Percentiles rank a stretch among this genome's conserved stretches.
Conservation (phyloP, 2,329 filamentous ascomycete species). For the Cytospora piceae region DNA sequence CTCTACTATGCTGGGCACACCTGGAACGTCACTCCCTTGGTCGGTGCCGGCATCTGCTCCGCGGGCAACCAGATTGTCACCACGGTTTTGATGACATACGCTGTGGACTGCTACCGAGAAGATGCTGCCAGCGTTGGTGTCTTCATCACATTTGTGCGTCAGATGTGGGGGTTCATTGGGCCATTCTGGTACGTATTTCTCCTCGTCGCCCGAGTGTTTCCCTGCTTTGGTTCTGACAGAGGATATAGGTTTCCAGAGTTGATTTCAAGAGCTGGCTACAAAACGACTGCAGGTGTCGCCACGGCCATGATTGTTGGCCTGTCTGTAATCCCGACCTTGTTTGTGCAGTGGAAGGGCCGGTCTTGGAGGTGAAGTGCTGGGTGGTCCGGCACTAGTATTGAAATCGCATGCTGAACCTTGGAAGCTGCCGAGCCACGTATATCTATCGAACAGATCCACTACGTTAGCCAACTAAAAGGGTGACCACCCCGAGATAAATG, state of each 20-base stretch:
- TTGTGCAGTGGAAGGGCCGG: slow-evolving; percentile 31
- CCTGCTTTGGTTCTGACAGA: background rate
- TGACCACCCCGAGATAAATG: no score
- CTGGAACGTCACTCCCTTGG: slow-evolving; percentile 61
- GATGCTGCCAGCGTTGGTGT: slow-evolving; percentile 59
- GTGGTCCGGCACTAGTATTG: background rate
- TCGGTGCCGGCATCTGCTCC: slow-evolving; percentile 55
- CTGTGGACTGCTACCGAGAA: slow-evolving; percentile 59
- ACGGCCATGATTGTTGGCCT: slow-evolving; percentile 40
- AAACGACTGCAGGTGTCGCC: slow-evolving; percentile 41
- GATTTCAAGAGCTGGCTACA: slow-evolving; percentile 42
- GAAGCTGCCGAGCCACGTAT: no score
- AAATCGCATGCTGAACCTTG: background rate
- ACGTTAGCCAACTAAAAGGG: no score
- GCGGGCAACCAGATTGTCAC: slow-evolving; percentile 65
- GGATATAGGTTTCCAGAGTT: slow-evolving; percentile 42
- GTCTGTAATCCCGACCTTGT: slow-evolving; percentile 30
- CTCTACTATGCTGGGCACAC: slow-evolving; percentile 47
- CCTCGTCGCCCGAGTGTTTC: accelerated
- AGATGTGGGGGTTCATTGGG: slow-evolving; percentile 57
- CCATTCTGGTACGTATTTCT: slow-evolving; percentile 37
- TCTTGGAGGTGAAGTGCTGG: slow-evolving; percentile 13
- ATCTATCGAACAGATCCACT: no score
- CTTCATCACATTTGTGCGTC: slow-evolving; percentile 60
- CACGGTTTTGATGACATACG: slow-evolving; percentile 62